Evolutionary conservation across 106 monocot genomes (phyloP).

Genomic region (Dactylorhiza incarnata): DNA sequence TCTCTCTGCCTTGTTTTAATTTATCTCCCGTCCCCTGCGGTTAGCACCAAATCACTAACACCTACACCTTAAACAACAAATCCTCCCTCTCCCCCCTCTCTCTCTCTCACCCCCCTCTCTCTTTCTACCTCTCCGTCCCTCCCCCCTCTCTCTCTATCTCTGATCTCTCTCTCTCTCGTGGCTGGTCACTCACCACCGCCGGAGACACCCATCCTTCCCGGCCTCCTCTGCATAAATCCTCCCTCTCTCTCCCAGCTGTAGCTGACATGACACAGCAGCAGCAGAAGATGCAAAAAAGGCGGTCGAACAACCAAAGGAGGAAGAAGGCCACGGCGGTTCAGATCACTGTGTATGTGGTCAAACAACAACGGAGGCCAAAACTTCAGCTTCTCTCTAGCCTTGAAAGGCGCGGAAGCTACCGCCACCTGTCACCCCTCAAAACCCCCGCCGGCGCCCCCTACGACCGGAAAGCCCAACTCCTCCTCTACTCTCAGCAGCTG

Average conservation of each 20-base stretch:
- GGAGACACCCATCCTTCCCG: no score
- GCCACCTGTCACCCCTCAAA: background rate
- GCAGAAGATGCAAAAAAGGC: background rate
- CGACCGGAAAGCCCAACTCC: constrained; percentile 8
- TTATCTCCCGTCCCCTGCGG: no score
- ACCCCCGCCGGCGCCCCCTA: background rate
- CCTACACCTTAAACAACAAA: no score
- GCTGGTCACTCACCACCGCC: background rate
- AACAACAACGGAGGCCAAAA: background rate
- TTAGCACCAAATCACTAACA: no score
- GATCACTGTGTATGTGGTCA: background rate
- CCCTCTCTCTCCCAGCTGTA: no score
- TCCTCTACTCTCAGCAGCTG: background rate
- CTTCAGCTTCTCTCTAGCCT: background rate
- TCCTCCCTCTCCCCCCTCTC: background rate
- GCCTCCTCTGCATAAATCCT: no score
- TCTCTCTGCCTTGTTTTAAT: no score
- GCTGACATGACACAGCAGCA: no score
- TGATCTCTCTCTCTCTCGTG: background rate
- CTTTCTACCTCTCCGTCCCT: background rate
- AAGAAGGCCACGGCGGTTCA: background rate
- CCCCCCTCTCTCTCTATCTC: background rate
- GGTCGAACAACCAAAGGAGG: background rate
- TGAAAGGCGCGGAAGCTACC: background rate
- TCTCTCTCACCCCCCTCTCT: background rate